These are phyloP conservation scores for Alternaria infectoria DNA, from an alignment of 2,329 filamentous ascomycete genomes.

Conservation along the genomic window DNA sequence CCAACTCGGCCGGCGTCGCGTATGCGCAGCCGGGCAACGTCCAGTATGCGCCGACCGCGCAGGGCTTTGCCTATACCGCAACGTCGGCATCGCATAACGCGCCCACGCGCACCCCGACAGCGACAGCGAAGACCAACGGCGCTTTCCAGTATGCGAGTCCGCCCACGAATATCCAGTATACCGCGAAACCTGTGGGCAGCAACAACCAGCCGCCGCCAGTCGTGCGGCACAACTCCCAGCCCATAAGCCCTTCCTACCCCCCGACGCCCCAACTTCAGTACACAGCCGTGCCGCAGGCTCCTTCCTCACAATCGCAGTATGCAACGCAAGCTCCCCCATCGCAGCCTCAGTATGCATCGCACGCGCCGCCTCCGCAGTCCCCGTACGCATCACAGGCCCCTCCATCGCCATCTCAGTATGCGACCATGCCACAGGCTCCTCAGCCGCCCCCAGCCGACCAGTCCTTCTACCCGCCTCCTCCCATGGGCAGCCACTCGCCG, in stretches of 20 bases:
- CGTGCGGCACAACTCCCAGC: constrained; percentile 36
- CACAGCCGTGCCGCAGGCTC: constrained; percentile 1
- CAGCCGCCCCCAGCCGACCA: constrained; percentile 24
- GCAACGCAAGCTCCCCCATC: constrained; percentile 27
- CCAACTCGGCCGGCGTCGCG: constrained; percentile 22
- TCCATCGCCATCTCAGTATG: constrained; percentile 24
- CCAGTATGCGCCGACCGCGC: constrained; percentile 41
- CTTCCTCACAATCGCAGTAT: constrained; percentile 26
- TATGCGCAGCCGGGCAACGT: constrained; percentile 34
- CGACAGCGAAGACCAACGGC: constrained; percentile 13
- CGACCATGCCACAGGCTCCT: constrained; percentile 33
- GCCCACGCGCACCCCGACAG: constrained; percentile 27
- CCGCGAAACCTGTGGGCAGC: constrained; percentile 45
- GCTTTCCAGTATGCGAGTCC: constrained; percentile 50
- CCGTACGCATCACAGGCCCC: constrained; percentile 9
- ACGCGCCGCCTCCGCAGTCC: constrained; percentile 21
- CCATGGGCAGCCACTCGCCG: constrained; percentile 33
- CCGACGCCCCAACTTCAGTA: constrained; percentile 15
- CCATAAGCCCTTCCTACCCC: constrained; percentile 25
- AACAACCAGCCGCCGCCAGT: constrained; percentile 28
- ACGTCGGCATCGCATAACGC: constrained; percentile 30
- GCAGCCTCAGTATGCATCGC: constrained; percentile 18
- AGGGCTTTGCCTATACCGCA: constrained; percentile 37
- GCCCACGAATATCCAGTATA: constrained; percentile 53
- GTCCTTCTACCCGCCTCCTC: constrained; percentile 39